A percentile compares a stretch with the other conserved stretches of the same genome.
These are phyloP conservation scores for Septoria linicola DNA, from an alignment of 2,329 filamentous ascomycete species.

Conservation along the genomic window DNA sequence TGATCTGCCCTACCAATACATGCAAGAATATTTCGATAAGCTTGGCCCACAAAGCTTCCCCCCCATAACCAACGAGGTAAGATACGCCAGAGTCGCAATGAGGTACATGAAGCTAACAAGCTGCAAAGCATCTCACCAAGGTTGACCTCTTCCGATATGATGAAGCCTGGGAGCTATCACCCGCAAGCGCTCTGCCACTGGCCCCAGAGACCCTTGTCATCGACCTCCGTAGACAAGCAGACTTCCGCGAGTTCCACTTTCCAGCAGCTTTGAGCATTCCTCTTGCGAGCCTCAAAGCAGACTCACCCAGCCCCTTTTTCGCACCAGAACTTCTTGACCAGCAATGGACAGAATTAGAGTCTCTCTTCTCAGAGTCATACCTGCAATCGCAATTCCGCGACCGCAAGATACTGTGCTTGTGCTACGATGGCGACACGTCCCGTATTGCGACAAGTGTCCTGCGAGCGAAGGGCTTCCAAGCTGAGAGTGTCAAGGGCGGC, in stretches of 20 bases:
- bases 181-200: slow-evolving; percentile 38
- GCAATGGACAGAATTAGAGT: slow-evolving; percentile 52
- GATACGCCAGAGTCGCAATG: background rate
- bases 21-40: slow-evolving; percentile 58
- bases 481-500: slow-evolving; percentile 19
- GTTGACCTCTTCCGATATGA: slow-evolving; percentile 58
- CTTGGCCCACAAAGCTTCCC: slow-evolving; percentile 51
- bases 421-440: slow-evolving; percentile 56
- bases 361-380: slow-evolving; percentile 38
- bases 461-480: slow-evolving; percentile 46
- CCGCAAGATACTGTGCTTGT: slow-evolving; percentile 49
- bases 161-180: slow-evolving; percentile 54
- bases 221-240: slow-evolving; percentile 25
- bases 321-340: slow-evolving; percentile 45
- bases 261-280: slow-evolving; percentile 32
- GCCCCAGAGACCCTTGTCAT: slow-evolving; percentile 22
- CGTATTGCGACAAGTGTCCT: slow-evolving; percentile 56
- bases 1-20: slow-evolving; percentile 63
- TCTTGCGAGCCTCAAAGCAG: slow-evolving; percentile 39
- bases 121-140: slow-evolving; percentile 43
- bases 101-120: background rate
- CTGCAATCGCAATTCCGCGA: slow-evolving; percentile 30
- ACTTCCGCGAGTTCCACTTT: slow-evolving; percentile 7
- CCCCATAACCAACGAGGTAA: slow-evolving; percentile 45
- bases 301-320: slow-evolving; percentile 48